Conservation (phyloP, 2,329 filamentous ascomycete species). For the Aspergillus sp. region DNA sequence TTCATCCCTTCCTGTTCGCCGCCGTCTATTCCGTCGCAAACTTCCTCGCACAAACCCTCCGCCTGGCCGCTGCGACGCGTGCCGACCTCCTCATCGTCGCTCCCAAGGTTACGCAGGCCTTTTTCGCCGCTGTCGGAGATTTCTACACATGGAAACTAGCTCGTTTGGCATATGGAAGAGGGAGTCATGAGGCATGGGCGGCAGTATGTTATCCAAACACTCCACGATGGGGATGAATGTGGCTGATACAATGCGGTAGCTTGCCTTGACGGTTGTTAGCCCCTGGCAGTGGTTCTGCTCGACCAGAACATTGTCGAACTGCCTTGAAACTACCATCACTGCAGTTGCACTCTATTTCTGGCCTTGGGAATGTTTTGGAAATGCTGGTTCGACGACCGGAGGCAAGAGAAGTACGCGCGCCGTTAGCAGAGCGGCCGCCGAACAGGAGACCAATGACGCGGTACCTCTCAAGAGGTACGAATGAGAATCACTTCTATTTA, state of each 20-base stretch:
- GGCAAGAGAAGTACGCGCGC: background rate
- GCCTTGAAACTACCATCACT: constrained; percentile 85
- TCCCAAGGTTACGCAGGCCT: constrained; percentile 73
- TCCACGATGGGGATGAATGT: background rate
- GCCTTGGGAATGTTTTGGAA: constrained; percentile 74
- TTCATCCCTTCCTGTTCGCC: constrained; percentile 88
- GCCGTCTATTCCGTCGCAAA: constrained; percentile 66
- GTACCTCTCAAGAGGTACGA: constrained; percentile 26
- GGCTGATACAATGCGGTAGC: constrained; percentile 46
- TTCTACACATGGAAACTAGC: constrained; percentile 87
- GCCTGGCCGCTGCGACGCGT: constrained; percentile 54
- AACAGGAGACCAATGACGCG: background rate
- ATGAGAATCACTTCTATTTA: too few species aligned
- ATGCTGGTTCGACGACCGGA: constrained; percentile 11
- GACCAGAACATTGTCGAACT: constrained; percentile 91
- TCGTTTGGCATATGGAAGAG: constrained; percentile 66
- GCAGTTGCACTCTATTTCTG: constrained; percentile 75
- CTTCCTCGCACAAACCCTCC: constrained; percentile 55
- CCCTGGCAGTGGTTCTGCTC: constrained; percentile 98
- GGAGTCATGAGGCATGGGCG: constrained; percentile 64
- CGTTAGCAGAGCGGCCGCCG: background rate
- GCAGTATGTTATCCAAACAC: constrained; percentile 54
- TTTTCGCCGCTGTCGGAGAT: constrained; percentile 75
- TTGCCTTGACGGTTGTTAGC: constrained; percentile 69
- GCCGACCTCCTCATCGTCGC: constrained; percentile 68